phyloP scores from a whole-genome alignment of 257 asterid species.

The Parsonsia alboflavescens region DNA sequence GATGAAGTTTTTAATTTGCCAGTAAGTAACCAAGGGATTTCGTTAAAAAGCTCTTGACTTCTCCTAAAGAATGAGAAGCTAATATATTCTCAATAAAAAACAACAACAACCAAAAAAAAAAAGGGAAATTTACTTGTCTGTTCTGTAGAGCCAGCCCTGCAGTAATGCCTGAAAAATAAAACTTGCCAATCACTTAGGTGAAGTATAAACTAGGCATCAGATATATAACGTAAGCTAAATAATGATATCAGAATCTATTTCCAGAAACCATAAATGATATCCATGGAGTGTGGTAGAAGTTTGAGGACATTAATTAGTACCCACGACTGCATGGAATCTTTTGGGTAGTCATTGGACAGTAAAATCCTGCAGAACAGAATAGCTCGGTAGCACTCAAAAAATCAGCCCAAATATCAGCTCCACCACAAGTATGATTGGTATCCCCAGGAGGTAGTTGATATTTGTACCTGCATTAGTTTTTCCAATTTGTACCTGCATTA shows the following conservation, averaged over 20 bases:
- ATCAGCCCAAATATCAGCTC: conserved; percentile 95
- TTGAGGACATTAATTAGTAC: conserved; percentile 41
- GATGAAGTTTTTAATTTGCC: not conserved
- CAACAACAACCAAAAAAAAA: too few relatives aligned
- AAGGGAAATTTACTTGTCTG: conserved; percentile 49
- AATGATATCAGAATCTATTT: not conserved
- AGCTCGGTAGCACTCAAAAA: conserved; percentile 50
- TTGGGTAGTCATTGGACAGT: conserved; percentile 72
- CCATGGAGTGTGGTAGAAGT: conserved; percentile 12
- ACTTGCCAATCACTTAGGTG: conserved; percentile 10
- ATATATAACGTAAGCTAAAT: conserved; percentile 12
- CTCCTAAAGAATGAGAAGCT: not conserved
- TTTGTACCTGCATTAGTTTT: conserved; percentile 47
- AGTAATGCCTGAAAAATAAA: conserved; percentile 58
- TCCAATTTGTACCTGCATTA: conserved; percentile 48
- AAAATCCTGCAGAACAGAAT: conserved; percentile 84
- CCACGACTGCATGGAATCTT: conserved; percentile 72
- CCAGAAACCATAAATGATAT: not conserved
- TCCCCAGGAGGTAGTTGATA: conserved; percentile 93
- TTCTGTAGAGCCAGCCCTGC: conserved; percentile 87
- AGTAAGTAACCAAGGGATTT: not conserved
- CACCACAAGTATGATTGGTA: conserved; percentile 79
- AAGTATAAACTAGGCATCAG: conserved; percentile 11
- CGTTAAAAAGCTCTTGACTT: not conserved
- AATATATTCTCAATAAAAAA: not conserved